Evolutionary conservation across 2,329 filamentous ascomycete genomes (phyloP).

Genomic region (Rutstroemia sp.): DNA sequence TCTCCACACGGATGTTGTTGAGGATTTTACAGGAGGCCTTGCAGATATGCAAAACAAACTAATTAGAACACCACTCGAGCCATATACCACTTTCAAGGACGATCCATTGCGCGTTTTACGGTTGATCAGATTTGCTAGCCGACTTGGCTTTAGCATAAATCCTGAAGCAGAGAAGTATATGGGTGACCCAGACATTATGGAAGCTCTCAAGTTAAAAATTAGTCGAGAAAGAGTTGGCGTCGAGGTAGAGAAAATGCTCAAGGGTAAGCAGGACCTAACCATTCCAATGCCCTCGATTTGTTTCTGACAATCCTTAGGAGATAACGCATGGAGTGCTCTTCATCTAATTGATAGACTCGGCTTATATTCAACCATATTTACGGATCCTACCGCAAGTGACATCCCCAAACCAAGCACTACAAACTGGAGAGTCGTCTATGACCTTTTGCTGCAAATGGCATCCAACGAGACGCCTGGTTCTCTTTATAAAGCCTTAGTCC

Average conservation of each 20-base stretch:
- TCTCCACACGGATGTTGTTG: slow-evolving; percentile 66
- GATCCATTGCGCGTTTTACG: slow-evolving; percentile 84
- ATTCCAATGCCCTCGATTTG: background rate
- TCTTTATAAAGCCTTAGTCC: slow-evolving; percentile 48
- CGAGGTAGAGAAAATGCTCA: slow-evolving; percentile 88
- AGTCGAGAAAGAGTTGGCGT: slow-evolving; percentile 82
- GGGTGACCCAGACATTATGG: slow-evolving; percentile 68
- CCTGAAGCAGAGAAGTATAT: slow-evolving; percentile 62
- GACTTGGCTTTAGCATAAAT: slow-evolving; percentile 75
- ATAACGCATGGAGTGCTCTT: slow-evolving; percentile 54
- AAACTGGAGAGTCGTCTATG: slow-evolving; percentile 57
- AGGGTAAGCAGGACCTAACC: slow-evolving; percentile 40
- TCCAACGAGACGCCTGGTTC: slow-evolving; percentile 38
- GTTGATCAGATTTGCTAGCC: slow-evolving; percentile 82
- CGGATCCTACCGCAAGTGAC: slow-evolving; percentile 51
- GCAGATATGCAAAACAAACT: slow-evolving; percentile 64
- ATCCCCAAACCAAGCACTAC: slow-evolving; percentile 47
- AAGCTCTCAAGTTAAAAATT: slow-evolving; percentile 78
- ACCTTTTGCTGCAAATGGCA: slow-evolving; percentile 49
- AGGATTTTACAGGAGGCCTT: slow-evolving; percentile 80
- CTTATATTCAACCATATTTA: slow-evolving; percentile 68
- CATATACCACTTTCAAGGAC: slow-evolving; percentile 88
- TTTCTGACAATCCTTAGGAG: slow-evolving; percentile 34
- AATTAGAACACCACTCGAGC: slow-evolving; percentile 80
- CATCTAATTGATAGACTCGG: slow-evolving; percentile 57